A percentile compares a stretch with the other conserved stretches of the same genome.
These are phyloP conservation scores for Caryopteris hybrid DNA, from an alignment of 305 asterid genomes.

Conservation along the genomic window DNA sequence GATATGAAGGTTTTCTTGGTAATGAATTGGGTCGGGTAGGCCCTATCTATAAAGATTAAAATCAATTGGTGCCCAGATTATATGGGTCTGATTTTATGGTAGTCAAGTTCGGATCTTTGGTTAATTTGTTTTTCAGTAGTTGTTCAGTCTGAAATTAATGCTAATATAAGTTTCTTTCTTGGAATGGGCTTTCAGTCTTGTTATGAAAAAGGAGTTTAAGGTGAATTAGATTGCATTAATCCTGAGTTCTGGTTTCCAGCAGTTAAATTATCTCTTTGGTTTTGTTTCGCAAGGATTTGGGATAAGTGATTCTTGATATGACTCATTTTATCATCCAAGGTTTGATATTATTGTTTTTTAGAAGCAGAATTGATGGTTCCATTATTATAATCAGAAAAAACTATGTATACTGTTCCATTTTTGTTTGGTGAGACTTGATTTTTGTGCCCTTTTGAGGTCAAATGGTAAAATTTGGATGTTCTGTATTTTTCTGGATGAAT, in stretches of 20 bases:
- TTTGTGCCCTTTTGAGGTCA: background rate
- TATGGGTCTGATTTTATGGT: constrained; percentile 14
- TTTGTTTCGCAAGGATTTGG: background rate
- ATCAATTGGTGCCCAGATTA: constrained; percentile 5
- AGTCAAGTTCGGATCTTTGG: constrained; percentile 14
- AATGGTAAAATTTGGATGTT: background rate
- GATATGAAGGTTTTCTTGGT: constrained; percentile 16
- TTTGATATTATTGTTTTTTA: background rate
- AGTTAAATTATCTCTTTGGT: background rate
- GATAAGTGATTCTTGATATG: background rate
- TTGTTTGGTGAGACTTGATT: background rate
- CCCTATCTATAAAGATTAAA: background rate
- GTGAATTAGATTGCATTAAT: background rate
- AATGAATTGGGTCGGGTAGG: constrained; percentile 12
- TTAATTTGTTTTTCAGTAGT: background rate
- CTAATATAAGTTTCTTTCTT: background rate
- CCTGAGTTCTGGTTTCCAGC: constrained; percentile 2
- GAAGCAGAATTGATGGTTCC: background rate
- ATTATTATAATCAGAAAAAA: background rate
- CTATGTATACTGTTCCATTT: too few species aligned
- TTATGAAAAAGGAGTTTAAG: background rate
- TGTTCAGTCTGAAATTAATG: background rate
- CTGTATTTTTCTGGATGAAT: background rate
- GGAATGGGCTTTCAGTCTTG: constrained; percentile 1
- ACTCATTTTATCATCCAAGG: background rate